Base-by-base conservation (phyloP, 2,329 filamentous ascomycete genomes). In the Capronia coronata region DNA sequence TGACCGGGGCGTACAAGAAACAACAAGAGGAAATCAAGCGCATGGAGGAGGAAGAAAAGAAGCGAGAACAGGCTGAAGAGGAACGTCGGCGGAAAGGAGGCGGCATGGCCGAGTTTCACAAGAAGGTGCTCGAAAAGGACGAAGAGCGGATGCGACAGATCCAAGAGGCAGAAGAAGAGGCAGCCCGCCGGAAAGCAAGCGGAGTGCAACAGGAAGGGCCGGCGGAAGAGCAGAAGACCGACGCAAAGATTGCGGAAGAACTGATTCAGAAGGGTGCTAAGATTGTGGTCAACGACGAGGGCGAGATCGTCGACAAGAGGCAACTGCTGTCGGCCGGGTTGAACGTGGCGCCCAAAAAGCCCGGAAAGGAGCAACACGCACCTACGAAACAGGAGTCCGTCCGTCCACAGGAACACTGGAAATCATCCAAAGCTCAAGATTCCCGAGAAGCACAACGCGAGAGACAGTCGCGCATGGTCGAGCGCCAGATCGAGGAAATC, bases 1-100 rank as follows among this genome's bases (percentile, higher is more conserved):
- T 84, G 35, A 84, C 80, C 1, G 71, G 72, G 1, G 80, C 80
- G 29, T 84, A 84, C 64, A 82, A 82, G 64, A 70, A 71, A 53
- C 80, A 83, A 61, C 79, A 83, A 62, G 79, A 77, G 60, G 80
- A 83, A 62, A 68, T 77, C 51, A 69, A 72, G 48, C 67, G 68
- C 49, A 61, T 79, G 16, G 79, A 83, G 58, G 78, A 75, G 48
- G 79, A 81, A 53, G 80, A 83, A 61, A 72, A 71, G 59, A 67
- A 64, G 49, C 69, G 69, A 42, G 74, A 77, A 53, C 73, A 73
- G 51, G 72, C 71, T 40, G 78, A 83, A 54, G 74, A 69, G 65
- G 75, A 70, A 62, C 69, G 65, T 39, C 62, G 70, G 46, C 68
- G 64, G 67, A 73, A 65, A 65, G 73, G 64, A 58, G 71, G 61